Base-by-base conservation (phyloP, 179 eudicot species). In the Gypsophila paniculata region DNA sequence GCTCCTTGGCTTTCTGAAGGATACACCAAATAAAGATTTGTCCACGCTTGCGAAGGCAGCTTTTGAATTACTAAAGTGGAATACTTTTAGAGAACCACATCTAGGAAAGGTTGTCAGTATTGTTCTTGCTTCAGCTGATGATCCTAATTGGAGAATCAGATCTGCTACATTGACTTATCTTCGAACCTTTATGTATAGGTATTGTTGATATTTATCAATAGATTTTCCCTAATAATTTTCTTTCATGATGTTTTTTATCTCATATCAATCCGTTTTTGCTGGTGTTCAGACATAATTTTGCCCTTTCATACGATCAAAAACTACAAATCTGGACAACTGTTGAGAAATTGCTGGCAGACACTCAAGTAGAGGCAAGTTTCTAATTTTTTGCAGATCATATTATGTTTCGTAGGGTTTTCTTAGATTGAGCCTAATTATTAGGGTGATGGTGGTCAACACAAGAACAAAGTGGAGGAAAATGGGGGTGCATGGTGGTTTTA, bases 101-200 rank as follows among this genome's bases (percentile, higher is more conserved):
- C 91, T 93, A 66, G 90, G 80, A 77, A 89, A 80, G 74, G 90
- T 88, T 69, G 90, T 95, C 75, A 83, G 84, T n/a, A 82, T 87
- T 71, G 80, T 93, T 76, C 83, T 93, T 66, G 75, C 89, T 69
- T 85, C 93, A 78, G 90, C 93, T 69, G 80, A 67, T 82, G 99
- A 95, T 89, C 76, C 93, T 36, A 95, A 95, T 77, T 95, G 99
- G 99, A 89, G 98, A 72, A 93, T 94, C 21, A 89, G 99, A 86
- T 95, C 99, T 68, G 96, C 96, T 70, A 86, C 96, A 72, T 68
- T 95, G 82, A 95, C 99, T 17, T 95, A 85, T 84, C 85, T 95
- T 72, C 85, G 96, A 44, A 81, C 89, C 61, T 95, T 93, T 80
- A 93, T 95, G 96, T 95, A 90, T 74, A 87, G 99, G 99, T 95